Evolutionary conservation across 352 stramenopile species (phyloP), one percentile per base, ranked within the genome.

Genomic region (Phytophthora meadii): DNA sequence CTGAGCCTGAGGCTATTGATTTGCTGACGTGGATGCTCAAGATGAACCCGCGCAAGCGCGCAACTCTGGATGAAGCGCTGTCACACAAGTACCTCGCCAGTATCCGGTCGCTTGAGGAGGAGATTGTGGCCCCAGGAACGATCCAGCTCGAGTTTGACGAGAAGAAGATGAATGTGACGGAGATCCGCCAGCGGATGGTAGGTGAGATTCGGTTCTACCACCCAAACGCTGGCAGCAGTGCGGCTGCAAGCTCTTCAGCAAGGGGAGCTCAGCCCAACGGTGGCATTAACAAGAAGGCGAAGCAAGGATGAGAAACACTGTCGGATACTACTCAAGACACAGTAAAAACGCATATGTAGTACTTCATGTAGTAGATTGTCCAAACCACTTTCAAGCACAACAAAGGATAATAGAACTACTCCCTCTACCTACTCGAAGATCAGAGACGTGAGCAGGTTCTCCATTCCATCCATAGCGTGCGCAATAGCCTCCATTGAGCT

Each of bases 141-240:
- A 95, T 95, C 56, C 80, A 88, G 47, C 68, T 95, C 28, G 87
- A 95, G 46, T 95, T 95, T 62, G 87, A 95, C 70, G 84, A 93
- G 58, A 90, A 91, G 48, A 91, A 90, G 65, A 88, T 95, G 74
- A 87, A 73, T 27, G 86, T 95, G 14, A 51, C 73, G 4, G 85
- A 95, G 64, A 94, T 95, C 44, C 85, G 87, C 24, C 71, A 90
- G 61, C 87, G 87, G 46, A 94, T 95, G 85, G 61, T 91, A 22
- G 72, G 78, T 42, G 87, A 95, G 61, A 88, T 95, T 19, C 74
- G 77, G 9, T 90, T 87, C 68, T 93, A 95, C 52, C 85, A 95
- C 57, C 87, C 87, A 37, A 42, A 39, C 6, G 73, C 70, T 8
- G 73, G 73, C 25, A 71, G 45, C 8, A 66, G 27, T 22, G 39